These are phyloP conservation scores for Phytophthora tubulina DNA, from an alignment of 352 stramenopile genomes.

Conservation along the genomic window DNA sequence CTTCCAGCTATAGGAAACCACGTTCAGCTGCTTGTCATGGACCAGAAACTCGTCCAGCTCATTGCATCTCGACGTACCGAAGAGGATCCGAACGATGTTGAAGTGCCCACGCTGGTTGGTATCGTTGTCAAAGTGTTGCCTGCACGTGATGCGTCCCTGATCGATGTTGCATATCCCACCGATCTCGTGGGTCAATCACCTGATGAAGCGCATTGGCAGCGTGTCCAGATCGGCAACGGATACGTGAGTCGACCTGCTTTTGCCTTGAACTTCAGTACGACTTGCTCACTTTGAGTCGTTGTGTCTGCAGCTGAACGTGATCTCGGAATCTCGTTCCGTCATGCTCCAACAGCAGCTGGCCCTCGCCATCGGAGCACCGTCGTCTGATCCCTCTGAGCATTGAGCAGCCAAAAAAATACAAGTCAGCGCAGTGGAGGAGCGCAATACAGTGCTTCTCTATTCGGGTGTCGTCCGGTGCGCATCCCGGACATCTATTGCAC, in stretches of 20 bases:
- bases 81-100: not conserved
- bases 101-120: conserved; percentile 38
- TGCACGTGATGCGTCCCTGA: conserved; percentile 56
- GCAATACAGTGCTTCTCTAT: conserved; percentile 27
- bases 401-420: conserved; percentile 1
- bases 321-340: conserved; percentile 29
- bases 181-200: conserved; percentile 13
- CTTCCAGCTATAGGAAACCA: conserved; percentile 44
- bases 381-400: not conserved
- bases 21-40: conserved; percentile 45
- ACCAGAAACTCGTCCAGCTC: conserved; percentile 15
- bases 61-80: conserved; percentile 14
- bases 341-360: conserved; percentile 24
- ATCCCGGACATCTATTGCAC: conserved; percentile 12
- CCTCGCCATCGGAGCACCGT: conserved; percentile 1
- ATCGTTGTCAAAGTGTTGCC: conserved; percentile 53
- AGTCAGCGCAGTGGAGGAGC: conserved; percentile 5
- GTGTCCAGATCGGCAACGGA: conserved; percentile 62
- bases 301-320: conserved; percentile 32
- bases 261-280: not conserved
- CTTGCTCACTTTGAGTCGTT: conserved; percentile 15
- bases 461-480: conserved; percentile 4
- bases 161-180: conserved; percentile 55
- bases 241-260: conserved; percentile 47
- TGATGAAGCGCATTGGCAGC: conserved; percentile 30